Evolutionary conservation across 345 rosid genomes (phyloP).

Genomic region (Corchorus capsularis): DNA sequence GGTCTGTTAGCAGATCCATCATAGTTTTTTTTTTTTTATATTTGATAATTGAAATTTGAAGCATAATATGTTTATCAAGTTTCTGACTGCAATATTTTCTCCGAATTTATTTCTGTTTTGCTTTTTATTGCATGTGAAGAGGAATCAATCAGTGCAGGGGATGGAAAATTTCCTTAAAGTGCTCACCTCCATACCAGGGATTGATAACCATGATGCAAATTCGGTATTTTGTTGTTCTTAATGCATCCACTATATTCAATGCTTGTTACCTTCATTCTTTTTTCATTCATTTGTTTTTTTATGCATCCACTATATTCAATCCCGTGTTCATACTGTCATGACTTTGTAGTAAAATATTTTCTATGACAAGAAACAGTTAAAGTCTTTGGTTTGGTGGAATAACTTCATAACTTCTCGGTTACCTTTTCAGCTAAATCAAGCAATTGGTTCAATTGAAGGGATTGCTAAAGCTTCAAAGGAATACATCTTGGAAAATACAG

Average conservation of each 20-base stretch:
- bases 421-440: conserved; percentile 69
- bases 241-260: neutral
- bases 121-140: conserved; percentile 47
- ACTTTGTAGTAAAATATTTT: neutral
- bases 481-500: conserved; percentile 70
- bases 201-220: conserved; percentile 82
- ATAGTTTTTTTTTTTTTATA: conserved; percentile 4
- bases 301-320: too few species aligned
- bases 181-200: conserved; percentile 78
- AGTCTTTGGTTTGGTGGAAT: neutral
- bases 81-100: neutral
- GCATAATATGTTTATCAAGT: neutral
- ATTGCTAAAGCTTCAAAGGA: conserved; percentile 82
- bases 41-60: neutral
- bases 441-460: conserved; percentile 87
- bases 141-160: conserved; percentile 57
- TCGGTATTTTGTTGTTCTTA: conserved; percentile 40
- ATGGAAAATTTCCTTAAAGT: conserved; percentile 62
- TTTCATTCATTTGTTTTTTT: neutral
- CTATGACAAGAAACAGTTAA: neutral
- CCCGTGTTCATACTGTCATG: neutral
- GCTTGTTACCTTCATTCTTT: neutral
- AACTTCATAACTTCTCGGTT: neutral
- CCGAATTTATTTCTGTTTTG: conserved; percentile 12
- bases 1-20: conserved; percentile 46